Evolutionary conservation across 164 flowering plant genomes (phyloP).

Genomic region (Vitis rotundifolia): DNA sequence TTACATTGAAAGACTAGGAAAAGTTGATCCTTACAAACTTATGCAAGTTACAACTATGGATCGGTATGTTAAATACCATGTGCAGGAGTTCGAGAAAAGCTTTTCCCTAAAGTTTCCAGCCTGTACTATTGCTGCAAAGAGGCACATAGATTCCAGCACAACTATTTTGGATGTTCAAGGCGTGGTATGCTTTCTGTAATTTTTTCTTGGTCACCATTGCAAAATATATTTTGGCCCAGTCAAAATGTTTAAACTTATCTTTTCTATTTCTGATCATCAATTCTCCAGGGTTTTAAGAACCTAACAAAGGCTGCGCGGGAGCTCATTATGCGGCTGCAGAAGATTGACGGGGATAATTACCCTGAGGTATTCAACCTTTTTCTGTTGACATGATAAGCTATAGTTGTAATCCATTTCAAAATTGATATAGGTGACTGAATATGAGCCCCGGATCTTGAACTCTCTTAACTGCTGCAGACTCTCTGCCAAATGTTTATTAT

Average conservation of each 20-base stretch:
- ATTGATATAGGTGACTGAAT: neutral
- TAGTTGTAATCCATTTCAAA: neutral
- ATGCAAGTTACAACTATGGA: constrained; percentile 79
- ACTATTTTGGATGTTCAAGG: constrained; percentile 78
- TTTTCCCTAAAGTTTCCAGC: constrained; percentile 71
- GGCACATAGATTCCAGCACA: constrained; percentile 76
- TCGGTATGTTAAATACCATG: constrained; percentile 68
- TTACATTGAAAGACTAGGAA: constrained; percentile 71
- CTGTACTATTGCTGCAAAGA: constrained; percentile 69
- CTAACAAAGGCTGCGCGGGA: constrained; percentile 78
- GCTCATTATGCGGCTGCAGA: constrained; percentile 72
- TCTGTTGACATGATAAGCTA: neutral
- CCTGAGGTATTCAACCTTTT: constrained; percentile 60
- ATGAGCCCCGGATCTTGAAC: neutral
- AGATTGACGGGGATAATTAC: constrained; percentile 88
- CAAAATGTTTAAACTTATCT: neutral
- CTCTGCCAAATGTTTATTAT: constrained; percentile 85
- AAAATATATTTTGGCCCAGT: neutral
- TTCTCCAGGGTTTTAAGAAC: constrained; percentile 56
- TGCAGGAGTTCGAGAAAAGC: constrained; percentile 60
- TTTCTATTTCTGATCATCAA: neutral
- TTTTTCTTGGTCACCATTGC: neutral
- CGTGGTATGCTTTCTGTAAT: constrained; percentile 47
- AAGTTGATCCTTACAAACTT: constrained; percentile 69
- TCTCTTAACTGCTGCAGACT: constrained; percentile 47